A percentile compares a stretch with the other conserved stretches of the same genome.
Conservation (phyloP, 805 yeast species). For the Candida lessepsii region DNA sequence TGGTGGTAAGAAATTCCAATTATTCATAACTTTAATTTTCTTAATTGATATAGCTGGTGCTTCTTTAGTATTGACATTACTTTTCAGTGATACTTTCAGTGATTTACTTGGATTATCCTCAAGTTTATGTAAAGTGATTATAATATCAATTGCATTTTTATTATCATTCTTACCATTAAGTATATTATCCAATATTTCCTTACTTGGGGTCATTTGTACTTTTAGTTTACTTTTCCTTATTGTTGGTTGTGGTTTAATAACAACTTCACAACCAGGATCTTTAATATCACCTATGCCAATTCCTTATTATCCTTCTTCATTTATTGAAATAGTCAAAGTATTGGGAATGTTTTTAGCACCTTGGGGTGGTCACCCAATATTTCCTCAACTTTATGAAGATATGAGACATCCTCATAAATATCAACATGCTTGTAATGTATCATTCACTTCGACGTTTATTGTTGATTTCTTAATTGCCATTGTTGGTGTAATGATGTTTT, state of each 20-base stretch:
- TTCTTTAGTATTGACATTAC: constrained; percentile 52
- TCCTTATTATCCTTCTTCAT: constrained; percentile 29
- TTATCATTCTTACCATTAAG: constrained; percentile 56
- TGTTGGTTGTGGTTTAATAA: constrained; percentile 45
- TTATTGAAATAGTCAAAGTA: constrained; percentile 43
- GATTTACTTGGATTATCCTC: constrained; percentile 39
- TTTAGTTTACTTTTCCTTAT: constrained; percentile 48
- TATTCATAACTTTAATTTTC: constrained; percentile 48
- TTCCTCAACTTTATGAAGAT: constrained; percentile 70
- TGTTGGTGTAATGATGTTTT: constrained; percentile 79
- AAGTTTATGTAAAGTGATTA: constrained; percentile 29
- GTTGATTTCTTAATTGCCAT: constrained; percentile 63
- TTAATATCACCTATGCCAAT: constrained; percentile 47
- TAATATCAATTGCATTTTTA: constrained; percentile 40
- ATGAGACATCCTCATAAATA: constrained; percentile 69
- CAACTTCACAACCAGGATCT: constrained; percentile 51
- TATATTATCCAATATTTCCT: constrained; percentile 52
- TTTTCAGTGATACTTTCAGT: constrained; percentile 60
- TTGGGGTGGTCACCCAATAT: constrained; percentile 83
- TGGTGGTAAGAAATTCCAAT: constrained; percentile 47
- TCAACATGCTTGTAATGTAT: constrained; percentile 47
- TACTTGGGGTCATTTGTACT: constrained; percentile 58
- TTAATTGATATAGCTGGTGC: constrained; percentile 62
- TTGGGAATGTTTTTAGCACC: constrained; percentile 75
- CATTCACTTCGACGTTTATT: constrained; percentile 56